These are phyloP conservation scores for Tetrahymena elliotti DNA, from an alignment of 73 alveolate genomes.

Conservation along the genomic window DNA sequence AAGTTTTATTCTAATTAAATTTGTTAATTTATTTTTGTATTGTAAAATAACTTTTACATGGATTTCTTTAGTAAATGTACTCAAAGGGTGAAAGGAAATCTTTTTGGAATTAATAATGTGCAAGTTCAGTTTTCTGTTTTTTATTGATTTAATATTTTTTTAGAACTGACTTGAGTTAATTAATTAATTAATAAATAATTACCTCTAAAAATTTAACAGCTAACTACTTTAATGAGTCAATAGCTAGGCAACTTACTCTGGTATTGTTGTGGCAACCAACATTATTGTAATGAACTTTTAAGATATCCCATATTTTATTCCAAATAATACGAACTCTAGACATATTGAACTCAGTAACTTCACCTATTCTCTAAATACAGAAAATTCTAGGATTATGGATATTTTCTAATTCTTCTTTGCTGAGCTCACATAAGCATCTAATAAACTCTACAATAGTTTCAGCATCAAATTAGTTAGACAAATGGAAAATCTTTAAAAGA, in stretches of 20 bases:
- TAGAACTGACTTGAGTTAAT: too few species aligned
- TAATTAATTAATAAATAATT: too few species aligned
- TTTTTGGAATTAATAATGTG: slow-evolving; percentile 61
- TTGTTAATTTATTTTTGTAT: background rate
- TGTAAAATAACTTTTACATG: background rate
- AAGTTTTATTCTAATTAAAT: background rate
- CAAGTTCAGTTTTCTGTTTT: slow-evolving; percentile 47
- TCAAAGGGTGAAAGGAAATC: slow-evolving; percentile 77
- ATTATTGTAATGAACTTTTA: slow-evolving; percentile 68
- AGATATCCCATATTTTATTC: slow-evolving; percentile 74
- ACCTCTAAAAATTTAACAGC: slow-evolving; percentile 62
- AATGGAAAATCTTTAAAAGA: slow-evolving; percentile 47
- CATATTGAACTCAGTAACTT: slow-evolving; percentile 83
- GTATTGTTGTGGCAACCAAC: slow-evolving; percentile 68
- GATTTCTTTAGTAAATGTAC: slow-evolving; percentile 21
- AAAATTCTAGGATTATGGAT: slow-evolving; percentile 47
- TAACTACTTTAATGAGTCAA: slow-evolving; percentile 71
- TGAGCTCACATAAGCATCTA: slow-evolving; percentile 59
- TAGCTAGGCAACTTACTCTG: slow-evolving; percentile 57
- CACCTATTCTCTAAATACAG: slow-evolving; percentile 71
- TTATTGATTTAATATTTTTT: background rate
- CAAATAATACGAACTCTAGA: slow-evolving; percentile 67
- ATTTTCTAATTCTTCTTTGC: slow-evolving; percentile 59
- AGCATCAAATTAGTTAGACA: slow-evolving; percentile 61
- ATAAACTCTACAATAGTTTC: slow-evolving; percentile 74